Evolutionary conservation across 139 green algal genomes (phyloP).

Genomic region (Coelastrella sp.): DNA sequence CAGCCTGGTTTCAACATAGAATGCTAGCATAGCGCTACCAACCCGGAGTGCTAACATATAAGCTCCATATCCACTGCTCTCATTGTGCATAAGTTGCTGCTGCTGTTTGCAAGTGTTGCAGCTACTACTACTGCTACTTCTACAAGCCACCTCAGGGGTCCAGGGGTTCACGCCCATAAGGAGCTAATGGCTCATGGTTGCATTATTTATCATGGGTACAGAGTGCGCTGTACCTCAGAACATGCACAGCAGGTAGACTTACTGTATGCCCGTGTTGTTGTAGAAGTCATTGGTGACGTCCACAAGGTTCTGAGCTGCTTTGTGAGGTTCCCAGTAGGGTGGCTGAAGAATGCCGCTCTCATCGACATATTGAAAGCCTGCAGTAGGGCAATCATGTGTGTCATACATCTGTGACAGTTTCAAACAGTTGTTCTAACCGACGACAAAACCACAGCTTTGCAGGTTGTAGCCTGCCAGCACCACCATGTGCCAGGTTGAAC

Average conservation of each 20-base stretch:
- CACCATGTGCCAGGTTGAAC: no score
- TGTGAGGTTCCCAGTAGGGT: background rate
- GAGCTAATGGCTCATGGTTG: no score
- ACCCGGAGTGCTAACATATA: no score
- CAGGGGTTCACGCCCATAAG: no score
- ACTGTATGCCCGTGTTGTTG: background rate
- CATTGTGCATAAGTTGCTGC: no score
- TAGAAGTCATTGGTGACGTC: background rate
- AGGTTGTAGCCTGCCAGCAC: background rate
- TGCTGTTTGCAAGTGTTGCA: no score
- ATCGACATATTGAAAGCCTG: background rate
- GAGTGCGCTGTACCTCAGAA: background rate
- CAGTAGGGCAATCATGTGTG: background rate
- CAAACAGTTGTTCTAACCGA: background rate
- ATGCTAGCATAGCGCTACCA: no score
- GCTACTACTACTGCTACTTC: no score
- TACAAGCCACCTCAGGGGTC: no score
- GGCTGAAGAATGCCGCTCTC: background rate
- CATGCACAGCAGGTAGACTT: background rate
- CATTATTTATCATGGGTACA: background rate
- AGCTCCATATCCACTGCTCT: no score
- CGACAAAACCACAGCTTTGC: background rate
- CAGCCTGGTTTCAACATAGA: no score
- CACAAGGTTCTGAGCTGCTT: background rate
- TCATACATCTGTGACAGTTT: background rate